Conservation (phyloP, 2,329 filamentous ascomycete species). For the Sclerotinia trifoliorum region DNA sequence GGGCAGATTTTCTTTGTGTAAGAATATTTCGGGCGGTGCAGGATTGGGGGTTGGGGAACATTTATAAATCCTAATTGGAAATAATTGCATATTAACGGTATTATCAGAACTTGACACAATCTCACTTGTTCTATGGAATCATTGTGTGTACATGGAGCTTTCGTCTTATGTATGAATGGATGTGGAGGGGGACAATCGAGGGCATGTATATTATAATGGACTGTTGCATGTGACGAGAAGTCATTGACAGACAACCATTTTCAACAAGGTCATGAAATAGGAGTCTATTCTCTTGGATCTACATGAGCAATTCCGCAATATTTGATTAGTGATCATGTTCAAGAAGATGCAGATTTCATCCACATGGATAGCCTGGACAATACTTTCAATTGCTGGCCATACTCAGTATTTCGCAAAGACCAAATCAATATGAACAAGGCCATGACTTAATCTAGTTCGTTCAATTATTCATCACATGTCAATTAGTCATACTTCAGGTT, state of each 20-base stretch:
- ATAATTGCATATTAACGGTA: background rate
- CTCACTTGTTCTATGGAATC: background rate
- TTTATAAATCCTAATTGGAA: background rate
- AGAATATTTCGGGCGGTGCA: background rate
- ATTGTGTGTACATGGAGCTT: background rate
- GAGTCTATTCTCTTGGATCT: background rate
- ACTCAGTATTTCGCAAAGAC: background rate
- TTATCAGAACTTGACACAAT: background rate
- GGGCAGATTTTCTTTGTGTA: background rate
- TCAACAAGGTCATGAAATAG: background rate
- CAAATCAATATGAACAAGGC: background rate
- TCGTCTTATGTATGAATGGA: background rate
- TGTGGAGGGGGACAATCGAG: background rate
- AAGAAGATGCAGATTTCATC: background rate
- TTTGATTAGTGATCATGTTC: background rate
- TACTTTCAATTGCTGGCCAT: background rate
- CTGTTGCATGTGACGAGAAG: background rate
- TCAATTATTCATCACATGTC: background rate
- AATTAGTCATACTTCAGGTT: background rate
- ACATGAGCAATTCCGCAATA: background rate
- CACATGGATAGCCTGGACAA: too few relatives aligned
- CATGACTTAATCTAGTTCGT: background rate
- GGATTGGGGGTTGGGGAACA: background rate
- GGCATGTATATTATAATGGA: background rate
- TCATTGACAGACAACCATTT: background rate